These are phyloP conservation scores for Aphanoascus verrucosus DNA, from an alignment of 2,329 filamentous ascomycete genomes.

Conservation along the genomic window DNA sequence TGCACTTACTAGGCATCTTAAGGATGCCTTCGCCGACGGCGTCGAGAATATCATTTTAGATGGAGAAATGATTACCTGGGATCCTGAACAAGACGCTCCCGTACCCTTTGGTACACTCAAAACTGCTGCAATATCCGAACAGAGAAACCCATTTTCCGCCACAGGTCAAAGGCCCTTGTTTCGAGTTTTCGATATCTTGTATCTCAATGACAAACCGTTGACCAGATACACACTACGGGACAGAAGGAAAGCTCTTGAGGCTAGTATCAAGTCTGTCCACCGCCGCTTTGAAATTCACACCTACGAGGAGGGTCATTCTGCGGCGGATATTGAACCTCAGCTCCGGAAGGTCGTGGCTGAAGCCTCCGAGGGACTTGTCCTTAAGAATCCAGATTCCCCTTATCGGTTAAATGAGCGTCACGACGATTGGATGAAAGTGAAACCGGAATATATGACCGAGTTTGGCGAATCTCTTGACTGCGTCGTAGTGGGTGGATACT, in stretches of 20 bases:
- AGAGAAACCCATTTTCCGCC: slow-evolving; percentile 55
- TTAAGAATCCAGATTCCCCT: slow-evolving; percentile 83
- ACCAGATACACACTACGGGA: slow-evolving; percentile 76
- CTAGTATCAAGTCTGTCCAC: slow-evolving; percentile 57
- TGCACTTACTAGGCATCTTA: slow-evolving; percentile 69
- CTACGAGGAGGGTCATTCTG: slow-evolving; percentile 54
- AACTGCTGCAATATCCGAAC: slow-evolving; percentile 71
- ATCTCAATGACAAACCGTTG: slow-evolving; percentile 69
- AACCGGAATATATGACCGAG: slow-evolving; percentile 95
- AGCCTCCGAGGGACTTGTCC: slow-evolving; percentile 76
- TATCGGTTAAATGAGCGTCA: slow-evolving; percentile 84
- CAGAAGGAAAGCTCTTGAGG: slow-evolving; percentile 62
- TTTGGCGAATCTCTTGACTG: slow-evolving; percentile 91
- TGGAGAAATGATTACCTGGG: slow-evolving; percentile 98
- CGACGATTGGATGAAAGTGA: slow-evolving; percentile 97
- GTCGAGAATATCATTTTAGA: slow-evolving; percentile 85
- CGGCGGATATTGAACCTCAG: slow-evolving; percentile 64
- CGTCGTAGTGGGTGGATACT: slow-evolving; percentile 83
- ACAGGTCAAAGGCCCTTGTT: slow-evolving; percentile 65
- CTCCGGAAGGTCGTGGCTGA: slow-evolving; percentile 77
- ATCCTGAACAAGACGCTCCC: slow-evolving; percentile 71
- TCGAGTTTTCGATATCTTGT: slow-evolving; percentile 81
- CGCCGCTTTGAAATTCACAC: slow-evolving; percentile 74
- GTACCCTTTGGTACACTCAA: slow-evolving; percentile 89
- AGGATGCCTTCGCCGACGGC: slow-evolving; percentile 61